phyloP scores from a whole-genome alignment of 768 basidiomycete species.

The Pluteus cervinus region DNA sequence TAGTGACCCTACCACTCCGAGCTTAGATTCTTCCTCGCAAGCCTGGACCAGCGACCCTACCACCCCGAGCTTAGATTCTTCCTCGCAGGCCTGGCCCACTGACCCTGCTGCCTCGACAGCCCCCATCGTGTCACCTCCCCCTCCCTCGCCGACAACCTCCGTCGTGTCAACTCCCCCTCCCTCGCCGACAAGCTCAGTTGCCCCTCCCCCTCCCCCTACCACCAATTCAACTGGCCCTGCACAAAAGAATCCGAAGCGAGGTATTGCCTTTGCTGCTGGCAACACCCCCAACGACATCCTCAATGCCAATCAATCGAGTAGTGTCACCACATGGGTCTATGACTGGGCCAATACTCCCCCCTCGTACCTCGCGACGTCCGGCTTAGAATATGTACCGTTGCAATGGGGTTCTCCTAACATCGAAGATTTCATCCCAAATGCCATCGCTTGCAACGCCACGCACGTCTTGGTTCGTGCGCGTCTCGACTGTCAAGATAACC shows the following conservation, averaged over 20 bases:
- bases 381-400: slow-evolving; percentile 45
- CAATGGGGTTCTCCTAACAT: slow-evolving; percentile 42
- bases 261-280: slow-evolving; percentile 34
- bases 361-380: slow-evolving; percentile 34
- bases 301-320: slow-evolving; percentile 39
- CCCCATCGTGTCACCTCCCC: neutral
- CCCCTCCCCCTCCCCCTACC: slow-evolving; percentile 30
- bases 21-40: too few species aligned
- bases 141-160: neutral
- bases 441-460: slow-evolving; percentile 40
- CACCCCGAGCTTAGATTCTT: slow-evolving; percentile 6
- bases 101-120: slow-evolving; percentile 1
- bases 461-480: slow-evolving; percentile 35
- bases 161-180: neutral
- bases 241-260: slow-evolving; percentile 40
- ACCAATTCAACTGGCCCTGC: slow-evolving; percentile 13
- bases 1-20: too few species aligned
- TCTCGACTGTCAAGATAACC: slow-evolving; percentile 1
- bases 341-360: slow-evolving; percentile 45
- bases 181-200: slow-evolving; percentile 25
- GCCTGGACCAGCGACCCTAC: too few species aligned
- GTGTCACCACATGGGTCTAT: slow-evolving; percentile 44
- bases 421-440: slow-evolving; percentile 29
- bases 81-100: slow-evolving; percentile 13
- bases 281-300: slow-evolving; percentile 34